phyloP scores from a whole-genome alignment of 2,329 filamentous ascomycete species.

The Pseudogymnoascus destructans region DNA sequence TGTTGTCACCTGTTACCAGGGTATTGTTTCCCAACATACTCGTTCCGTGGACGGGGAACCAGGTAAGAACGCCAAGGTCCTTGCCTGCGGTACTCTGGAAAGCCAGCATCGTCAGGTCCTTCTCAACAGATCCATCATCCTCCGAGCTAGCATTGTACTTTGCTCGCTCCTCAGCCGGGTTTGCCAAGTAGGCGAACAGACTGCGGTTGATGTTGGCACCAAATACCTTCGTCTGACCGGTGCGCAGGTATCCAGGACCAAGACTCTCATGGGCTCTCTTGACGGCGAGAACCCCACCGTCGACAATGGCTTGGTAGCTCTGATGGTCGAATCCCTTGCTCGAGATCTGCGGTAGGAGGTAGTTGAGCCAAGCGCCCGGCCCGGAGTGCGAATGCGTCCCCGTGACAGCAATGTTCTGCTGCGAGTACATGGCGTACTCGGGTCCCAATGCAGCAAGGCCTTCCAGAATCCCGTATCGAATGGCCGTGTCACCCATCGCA shows the following conservation, averaged over 20 bases:
- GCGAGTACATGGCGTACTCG: slow-evolving; percentile 61
- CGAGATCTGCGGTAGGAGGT: slow-evolving; percentile 82
- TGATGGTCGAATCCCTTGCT: slow-evolving; percentile 75
- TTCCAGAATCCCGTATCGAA: slow-evolving; percentile 75
- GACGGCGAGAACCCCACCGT: slow-evolving; percentile 73
- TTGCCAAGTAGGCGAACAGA: slow-evolving; percentile 75
- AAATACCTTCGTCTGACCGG: slow-evolving; percentile 55
- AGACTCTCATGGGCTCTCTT: slow-evolving; percentile 64
- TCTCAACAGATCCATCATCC: slow-evolving; percentile 49
- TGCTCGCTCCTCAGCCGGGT: slow-evolving; percentile 62
- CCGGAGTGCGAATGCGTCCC: slow-evolving; percentile 90
- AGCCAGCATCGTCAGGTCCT: slow-evolving; percentile 64
- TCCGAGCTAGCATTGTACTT: slow-evolving; percentile 46
- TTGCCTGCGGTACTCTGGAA: slow-evolving; percentile 65
- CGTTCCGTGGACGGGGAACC: slow-evolving; percentile 87
- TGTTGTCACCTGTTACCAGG: slow-evolving; percentile 86
- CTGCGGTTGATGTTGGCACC: slow-evolving; percentile 84
- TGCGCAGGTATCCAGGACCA: slow-evolving; percentile 49
- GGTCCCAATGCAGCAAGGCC: slow-evolving; percentile 55
- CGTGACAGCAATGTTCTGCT: slow-evolving; percentile 75
- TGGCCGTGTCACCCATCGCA: slow-evolving; percentile 76
- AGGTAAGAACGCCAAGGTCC: slow-evolving; percentile 70
- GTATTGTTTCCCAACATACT: slow-evolving; percentile 88
- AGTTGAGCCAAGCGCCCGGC: slow-evolving; percentile 88
- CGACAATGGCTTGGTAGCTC: slow-evolving; percentile 79